Base-by-base conservation (phyloP, 1,284 basidiomycete genomes). In the Melanopsichium pennsylvanicum region DNA sequence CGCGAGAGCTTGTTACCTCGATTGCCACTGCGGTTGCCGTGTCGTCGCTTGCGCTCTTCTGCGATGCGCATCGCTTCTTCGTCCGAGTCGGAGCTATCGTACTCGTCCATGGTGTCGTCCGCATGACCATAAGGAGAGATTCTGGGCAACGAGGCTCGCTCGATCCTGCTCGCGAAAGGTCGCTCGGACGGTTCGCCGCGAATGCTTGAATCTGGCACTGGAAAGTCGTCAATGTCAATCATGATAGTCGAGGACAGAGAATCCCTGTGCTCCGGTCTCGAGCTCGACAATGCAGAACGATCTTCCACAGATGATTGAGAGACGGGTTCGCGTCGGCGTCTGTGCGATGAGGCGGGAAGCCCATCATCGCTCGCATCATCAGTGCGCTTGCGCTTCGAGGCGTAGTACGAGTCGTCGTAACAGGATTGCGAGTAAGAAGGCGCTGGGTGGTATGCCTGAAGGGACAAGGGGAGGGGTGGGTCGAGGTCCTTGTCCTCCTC, bases 1-100 rank as follows among this genome's bases (percentile, higher is more conserved):
- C 71, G 46, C 21, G 66, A 67, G 23, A 80, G 74, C 66, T 80
- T 80, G 52, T 76, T 75, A n/a, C 77, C 77, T 8, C 76, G 69
- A 41, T 80, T 80, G 29, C 75, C 75, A 10, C 57, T 40, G 22
- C 72, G 50, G 33, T 75, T 52, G 32, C 70, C 43, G 18, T 57
- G 52, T 8, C 59, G 51, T 22, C 59, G 40, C 46, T 67, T 63
- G 31, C 64, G 55, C 33, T 74, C 71, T 16, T 51, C 50, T 9
- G 56, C 63, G 26, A 61, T 55, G 42, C 52, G 50, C 35, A 57
- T 45, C 4, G 59, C 60, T 18, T 72, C 72, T 37, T 75, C 72
- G 34, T 70, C 70, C 31, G 67, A 68, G 37, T 63, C 63, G 36
- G 68, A 71, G 25, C 46, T 51, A 15, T 51, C 46, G 19, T 45